Evolutionary conservation across 352 stramenopile genomes (phyloP).

Genomic region (Pythium phragmiticola): DNA sequence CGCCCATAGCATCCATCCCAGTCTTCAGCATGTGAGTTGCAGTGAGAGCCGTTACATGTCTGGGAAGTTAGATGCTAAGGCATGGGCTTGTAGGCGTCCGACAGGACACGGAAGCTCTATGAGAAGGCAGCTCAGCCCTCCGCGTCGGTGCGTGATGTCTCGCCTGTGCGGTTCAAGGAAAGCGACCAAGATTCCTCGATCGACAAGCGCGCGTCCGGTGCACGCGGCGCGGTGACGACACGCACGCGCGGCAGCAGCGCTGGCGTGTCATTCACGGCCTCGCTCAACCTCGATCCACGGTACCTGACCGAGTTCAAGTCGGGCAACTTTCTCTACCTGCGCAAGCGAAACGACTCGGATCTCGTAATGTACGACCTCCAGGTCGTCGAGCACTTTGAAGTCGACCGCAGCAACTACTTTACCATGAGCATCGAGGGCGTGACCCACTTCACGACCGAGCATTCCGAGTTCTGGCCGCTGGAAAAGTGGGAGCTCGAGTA

Average conservation of each 20-base stretch:
- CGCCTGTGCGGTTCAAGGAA: conserved; percentile 18
- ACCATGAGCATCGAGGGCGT: conserved; percentile 92
- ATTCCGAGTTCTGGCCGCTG: conserved; percentile 91
- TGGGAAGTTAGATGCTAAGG: background rate
- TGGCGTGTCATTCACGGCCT: conserved; percentile 69
- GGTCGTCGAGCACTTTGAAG: conserved; percentile 79
- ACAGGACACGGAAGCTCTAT: conserved; percentile 50
- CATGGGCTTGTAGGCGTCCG: conserved; percentile 36
- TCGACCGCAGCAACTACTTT: conserved; percentile 90
- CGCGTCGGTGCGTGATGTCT: conserved; percentile 8
- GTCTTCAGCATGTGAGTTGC: conserved; percentile 36
- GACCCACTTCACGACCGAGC: conserved; percentile 88
- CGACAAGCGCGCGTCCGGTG: conserved; percentile 10
- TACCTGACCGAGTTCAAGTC: conserved; percentile 76
- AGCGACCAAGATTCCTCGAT: background rate
- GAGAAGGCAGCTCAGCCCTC: conserved; percentile 16
- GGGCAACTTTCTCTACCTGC: conserved; percentile 83
- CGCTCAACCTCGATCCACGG: conserved; percentile 66
- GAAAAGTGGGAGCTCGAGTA: conserved; percentile 94
- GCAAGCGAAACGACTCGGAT: conserved; percentile 60
- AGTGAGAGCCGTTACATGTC: background rate
- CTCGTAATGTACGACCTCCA: conserved; percentile 83
- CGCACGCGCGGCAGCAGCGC: background rate
- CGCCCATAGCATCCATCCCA: conserved; percentile 43
- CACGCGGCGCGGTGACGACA: conserved; percentile 1